A percentile compares a stretch with the other conserved stretches of the same genome.
phyloP scores from a whole-genome alignment of 176 grass and related monocot genomes.

The Rhipidocladum racemiflorum region DNA sequence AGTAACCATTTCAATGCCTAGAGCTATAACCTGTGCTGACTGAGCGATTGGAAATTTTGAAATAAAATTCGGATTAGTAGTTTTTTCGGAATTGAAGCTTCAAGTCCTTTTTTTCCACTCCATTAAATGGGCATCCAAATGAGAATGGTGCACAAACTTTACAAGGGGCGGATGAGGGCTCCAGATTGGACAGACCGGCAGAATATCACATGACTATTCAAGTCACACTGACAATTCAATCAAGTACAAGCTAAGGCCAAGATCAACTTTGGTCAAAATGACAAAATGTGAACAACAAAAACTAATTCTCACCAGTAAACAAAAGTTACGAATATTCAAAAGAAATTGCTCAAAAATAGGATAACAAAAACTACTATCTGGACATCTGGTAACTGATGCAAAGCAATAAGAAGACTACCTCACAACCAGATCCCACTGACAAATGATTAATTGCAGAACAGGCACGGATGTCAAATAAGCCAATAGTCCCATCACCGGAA shows the following conservation, averaged over 20 bases:
- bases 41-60: neutral
- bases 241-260: constrained; percentile 1
- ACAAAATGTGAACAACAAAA: neutral
- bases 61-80: constrained; percentile 9
- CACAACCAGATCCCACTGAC: constrained; percentile 71
- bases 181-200: neutral
- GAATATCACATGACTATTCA: neutral
- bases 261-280: constrained; percentile 14
- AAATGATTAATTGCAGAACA: constrained; percentile 90
- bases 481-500: constrained; percentile 91
- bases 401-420: constrained; percentile 52
- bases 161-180: neutral
- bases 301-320: neutral
- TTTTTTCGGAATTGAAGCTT: neutral
- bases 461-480: constrained; percentile 88
- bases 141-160: neutral
- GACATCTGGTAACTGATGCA: neutral
- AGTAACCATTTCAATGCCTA: neutral
- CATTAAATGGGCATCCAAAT: constrained; percentile 5
- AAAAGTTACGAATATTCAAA: constrained; percentile 14
- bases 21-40: neutral
- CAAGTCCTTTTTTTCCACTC: neutral
- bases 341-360: constrained; percentile 1
- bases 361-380: neutral
- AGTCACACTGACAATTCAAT: neutral